Base-by-base conservation (phyloP, 2,329 filamentous ascomycete species). In the Fusarium sp. region DNA sequence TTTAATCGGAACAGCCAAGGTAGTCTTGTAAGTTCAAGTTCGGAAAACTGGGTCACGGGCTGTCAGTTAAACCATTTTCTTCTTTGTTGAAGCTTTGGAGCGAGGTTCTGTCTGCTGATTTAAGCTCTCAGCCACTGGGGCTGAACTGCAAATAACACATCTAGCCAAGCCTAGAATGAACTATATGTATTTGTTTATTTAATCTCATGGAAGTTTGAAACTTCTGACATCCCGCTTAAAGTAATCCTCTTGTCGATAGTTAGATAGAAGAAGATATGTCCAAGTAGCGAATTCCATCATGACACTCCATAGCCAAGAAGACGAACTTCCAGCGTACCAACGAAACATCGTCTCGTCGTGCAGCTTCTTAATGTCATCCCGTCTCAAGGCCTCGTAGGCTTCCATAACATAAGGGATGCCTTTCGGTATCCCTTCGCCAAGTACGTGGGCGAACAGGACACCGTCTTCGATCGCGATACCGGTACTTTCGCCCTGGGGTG, bases 341-440 rank as follows among this genome's bases (percentile, higher is more conserved):
- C 20, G 24, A 30, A 54, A n/a, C 5, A 38, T 54, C 0, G 33
- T 54, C 33, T 54, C n/a, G 1, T 10, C 24, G 3, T 54, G 24
- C 1, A 54, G 24, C 6, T 54, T 26, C 11, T n/a, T 8, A 6
- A 54, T 38, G 0, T n/a, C 50, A 6, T 10, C 5, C 5, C 50
- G 13, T 22, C 50, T 54, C 2, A 38, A 7, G 4, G 18, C 3
- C 1, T 54, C 24, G 0, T 30, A 54, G 18, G 33, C 18, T 0
- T 6, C 14, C 35, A 30, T 15, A 0, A 54, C 20, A 22, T 26
- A 26, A n/a, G 14, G 33, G 0, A 54, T 5, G 0, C 33, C 50
- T 7, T 5, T 18, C 8, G 7, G 1, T 30, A 54, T 30, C 3
- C 50, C 24, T 12, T 54, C 2, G 1, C 24, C 2, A 8, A 18